These are phyloP conservation scores for Dioszegia aurantiaca DNA, from an alignment of 768 basidiomycete genomes.

Conservation along the genomic window DNA sequence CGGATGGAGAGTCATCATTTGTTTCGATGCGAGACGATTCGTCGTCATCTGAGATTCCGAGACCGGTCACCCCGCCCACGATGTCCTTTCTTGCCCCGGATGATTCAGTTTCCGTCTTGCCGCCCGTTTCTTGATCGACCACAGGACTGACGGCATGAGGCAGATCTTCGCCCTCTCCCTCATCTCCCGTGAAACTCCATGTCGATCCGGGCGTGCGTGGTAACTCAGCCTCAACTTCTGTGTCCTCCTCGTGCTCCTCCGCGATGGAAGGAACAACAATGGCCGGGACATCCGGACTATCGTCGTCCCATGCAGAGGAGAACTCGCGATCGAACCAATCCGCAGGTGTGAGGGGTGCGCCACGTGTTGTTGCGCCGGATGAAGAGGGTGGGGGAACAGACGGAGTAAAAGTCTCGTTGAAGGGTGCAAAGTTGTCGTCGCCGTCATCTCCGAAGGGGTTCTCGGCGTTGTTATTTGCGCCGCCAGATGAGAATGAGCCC, in stretches of 20 bases:
- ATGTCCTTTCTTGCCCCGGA: not conserved
- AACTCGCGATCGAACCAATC: constrained; percentile 49
- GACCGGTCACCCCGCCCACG: not conserved
- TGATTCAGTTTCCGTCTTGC: not conserved
- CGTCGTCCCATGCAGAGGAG: constrained; percentile 26
- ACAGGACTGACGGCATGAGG: constrained; percentile 17
- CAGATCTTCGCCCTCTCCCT: constrained; percentile 25
- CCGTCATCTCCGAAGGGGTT: constrained; percentile 50
- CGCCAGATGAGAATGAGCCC: constrained; percentile 46
- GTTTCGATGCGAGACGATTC: not conserved
- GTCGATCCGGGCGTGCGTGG: constrained; percentile 18
- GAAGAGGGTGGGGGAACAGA: constrained; percentile 31
- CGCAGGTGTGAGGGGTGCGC: constrained; percentile 42
- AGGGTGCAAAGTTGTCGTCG: constrained; percentile 22
- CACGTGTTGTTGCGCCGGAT: constrained; percentile 7
- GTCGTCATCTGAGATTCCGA: not conserved
- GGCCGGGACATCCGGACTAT: constrained; percentile 15
- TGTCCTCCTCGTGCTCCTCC: constrained; percentile 17
- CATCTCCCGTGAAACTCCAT: constrained; percentile 36
- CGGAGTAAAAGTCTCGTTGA: constrained; percentile 21
- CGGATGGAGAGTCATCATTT: not conserved
- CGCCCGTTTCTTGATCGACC: constrained; percentile 1
- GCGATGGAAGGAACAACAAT: constrained; percentile 16
- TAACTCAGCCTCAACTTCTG: constrained; percentile 11
- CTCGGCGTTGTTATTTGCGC: constrained; percentile 16